Conservation (phyloP, 441 rosid species). For the Syzygium malaccense region DNA sequence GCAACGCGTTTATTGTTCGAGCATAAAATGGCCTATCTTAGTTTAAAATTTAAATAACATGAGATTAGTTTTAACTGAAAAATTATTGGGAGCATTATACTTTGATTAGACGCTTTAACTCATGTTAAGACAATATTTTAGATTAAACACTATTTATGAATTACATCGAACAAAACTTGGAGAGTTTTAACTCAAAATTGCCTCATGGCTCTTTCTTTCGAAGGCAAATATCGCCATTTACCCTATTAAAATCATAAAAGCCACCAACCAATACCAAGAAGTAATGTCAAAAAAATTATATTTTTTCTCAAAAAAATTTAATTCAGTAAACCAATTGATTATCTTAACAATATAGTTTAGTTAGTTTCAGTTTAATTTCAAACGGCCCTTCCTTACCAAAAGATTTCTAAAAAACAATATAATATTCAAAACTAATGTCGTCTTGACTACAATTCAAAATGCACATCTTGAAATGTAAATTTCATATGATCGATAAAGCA, state of each 20-base stretch:
- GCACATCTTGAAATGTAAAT: neutral
- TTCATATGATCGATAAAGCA: neutral
- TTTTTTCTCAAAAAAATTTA: neutral
- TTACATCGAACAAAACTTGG: neutral
- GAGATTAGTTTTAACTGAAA: neutral
- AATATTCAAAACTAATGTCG: neutral
- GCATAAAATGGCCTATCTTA: neutral
- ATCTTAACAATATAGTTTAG: neutral
- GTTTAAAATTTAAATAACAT: neutral
- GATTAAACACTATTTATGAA: neutral
- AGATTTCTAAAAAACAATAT: neutral
- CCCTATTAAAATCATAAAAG: neutral
- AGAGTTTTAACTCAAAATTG: neutral
- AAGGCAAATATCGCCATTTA: neutral
- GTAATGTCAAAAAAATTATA: neutral
- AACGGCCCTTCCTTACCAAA: neutral
- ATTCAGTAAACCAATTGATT: neutral
- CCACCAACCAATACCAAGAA: neutral
- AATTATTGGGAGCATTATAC: neutral
- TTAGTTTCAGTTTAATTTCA: neutral
- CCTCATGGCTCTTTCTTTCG: neutral
- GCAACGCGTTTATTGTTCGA: neutral
- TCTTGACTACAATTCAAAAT: neutral
- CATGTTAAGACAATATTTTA: neutral
- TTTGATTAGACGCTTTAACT: neutral